Evolutionary conservation across 805 yeast species (phyloP).

Genomic region (Wickerhamiella qilinensis): DNA sequence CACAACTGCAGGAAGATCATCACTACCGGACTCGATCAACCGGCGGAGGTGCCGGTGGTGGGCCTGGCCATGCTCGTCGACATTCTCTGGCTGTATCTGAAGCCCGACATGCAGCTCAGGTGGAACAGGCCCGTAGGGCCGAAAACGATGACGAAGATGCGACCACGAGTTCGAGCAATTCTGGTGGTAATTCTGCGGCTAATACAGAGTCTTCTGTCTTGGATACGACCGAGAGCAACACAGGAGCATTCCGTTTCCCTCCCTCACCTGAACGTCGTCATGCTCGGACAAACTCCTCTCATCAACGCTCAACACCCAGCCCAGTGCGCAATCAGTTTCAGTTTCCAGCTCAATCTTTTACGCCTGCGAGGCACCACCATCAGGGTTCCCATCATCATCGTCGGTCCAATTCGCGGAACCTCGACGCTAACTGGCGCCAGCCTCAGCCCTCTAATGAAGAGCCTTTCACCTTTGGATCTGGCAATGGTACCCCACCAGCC

Average conservation of each 20-base stretch:
- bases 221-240: background rate
- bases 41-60: background rate
- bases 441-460: slow-evolving; percentile 4
- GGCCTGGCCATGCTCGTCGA: slow-evolving; percentile 68
- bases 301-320: slow-evolving; percentile 1
- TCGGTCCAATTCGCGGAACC: slow-evolving; percentile 21
- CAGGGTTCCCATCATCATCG: slow-evolving; percentile 32
- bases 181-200: background rate
- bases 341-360: slow-evolving; percentile 12
- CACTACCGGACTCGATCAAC: slow-evolving; percentile 4
- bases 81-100: slow-evolving; percentile 85
- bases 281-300: background rate
- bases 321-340: slow-evolving; percentile 7
- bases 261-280: slow-evolving; percentile 9
- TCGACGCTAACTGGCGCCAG: slow-evolving; percentile 17
- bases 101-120: slow-evolving; percentile 82
- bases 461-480: background rate
- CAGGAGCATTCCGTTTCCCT: slow-evolving; percentile 13
- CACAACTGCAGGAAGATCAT: background rate
- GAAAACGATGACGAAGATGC: background rate
- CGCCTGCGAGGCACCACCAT: slow-evolving; percentile 10
- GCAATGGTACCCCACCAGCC: background rate
- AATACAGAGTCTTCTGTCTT: background rate
- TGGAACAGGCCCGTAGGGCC: slow-evolving; percentile 1
- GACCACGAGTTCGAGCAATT: background rate